Evolutionary conservation across 2,329 filamentous ascomycete genomes (phyloP).

Genomic region (Diaporthe australafricana): DNA sequence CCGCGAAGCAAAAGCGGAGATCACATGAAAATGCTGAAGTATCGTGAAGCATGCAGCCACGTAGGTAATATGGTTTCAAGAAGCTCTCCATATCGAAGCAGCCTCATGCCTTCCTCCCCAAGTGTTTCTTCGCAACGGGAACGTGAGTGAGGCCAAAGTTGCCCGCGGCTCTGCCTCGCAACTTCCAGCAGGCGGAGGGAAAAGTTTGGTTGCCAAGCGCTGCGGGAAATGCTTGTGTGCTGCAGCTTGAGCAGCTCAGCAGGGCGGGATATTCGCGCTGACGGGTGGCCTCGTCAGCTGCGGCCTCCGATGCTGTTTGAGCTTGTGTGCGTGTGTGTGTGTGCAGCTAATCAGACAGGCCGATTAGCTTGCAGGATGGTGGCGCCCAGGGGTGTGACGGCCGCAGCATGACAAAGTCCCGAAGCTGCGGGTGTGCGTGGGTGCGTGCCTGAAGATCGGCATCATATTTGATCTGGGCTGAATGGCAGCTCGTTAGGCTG

Average conservation of each 20-base stretch:
- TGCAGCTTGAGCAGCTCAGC: not conserved
- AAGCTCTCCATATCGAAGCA: no score
- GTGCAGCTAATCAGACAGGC: not conserved
- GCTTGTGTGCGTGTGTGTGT: no score
- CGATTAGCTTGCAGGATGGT: slow-evolving; percentile 9
- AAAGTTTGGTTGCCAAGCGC: slow-evolving; percentile 12
- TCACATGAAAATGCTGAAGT: no score
- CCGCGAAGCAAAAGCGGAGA: no score
- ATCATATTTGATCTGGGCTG: not conserved
- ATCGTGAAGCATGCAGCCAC: no score
- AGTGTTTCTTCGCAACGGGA: no score
- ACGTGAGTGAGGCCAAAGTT: no score
- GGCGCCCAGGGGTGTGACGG: not conserved
- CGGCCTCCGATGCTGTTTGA: slow-evolving; percentile 7
- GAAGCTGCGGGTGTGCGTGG: not conserved
- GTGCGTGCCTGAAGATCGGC: not conserved
- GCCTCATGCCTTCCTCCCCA: no score
- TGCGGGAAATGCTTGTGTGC: slow-evolving; percentile 18
- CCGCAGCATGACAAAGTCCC: slow-evolving; percentile 9
- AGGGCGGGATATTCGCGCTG: not conserved
- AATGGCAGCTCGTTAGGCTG: not conserved
- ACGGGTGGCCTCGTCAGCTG: slow-evolving; percentile 12
- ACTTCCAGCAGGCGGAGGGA: not conserved
- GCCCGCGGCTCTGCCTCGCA: no score
- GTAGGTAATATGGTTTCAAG: no score